These are phyloP conservation scores for Nemania sp. DNA, from an alignment of 2,329 filamentous ascomycete genomes.

Conservation along the genomic window DNA sequence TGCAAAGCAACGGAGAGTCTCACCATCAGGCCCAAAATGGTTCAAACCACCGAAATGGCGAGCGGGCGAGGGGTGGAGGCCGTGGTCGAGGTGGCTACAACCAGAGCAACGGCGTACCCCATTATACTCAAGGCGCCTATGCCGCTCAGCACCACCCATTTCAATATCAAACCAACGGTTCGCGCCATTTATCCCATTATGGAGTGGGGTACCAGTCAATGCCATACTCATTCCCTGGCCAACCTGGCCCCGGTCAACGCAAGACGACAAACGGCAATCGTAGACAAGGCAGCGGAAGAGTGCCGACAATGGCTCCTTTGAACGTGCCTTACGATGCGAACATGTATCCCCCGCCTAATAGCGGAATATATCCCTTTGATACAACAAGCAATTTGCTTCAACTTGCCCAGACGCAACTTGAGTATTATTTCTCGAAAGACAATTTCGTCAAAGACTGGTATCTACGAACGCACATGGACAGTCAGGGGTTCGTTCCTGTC, in stretches of 20 bases:
- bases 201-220: constrained; percentile 28
- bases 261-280: constrained; percentile 32
- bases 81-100: constrained; percentile 47
- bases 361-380: constrained; percentile 43
- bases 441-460: constrained; percentile 94
- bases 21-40: constrained; percentile 30
- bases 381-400: constrained; percentile 50
- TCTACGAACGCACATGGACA: constrained; percentile 89
- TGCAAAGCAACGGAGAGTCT: constrained; percentile 28
- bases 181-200: constrained; percentile 27
- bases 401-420: constrained; percentile 57
- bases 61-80: constrained; percentile 49
- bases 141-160: constrained; percentile 25
- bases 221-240: constrained; percentile 33
- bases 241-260: constrained; percentile 29
- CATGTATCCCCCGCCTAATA: constrained; percentile 60
- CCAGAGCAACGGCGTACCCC: constrained; percentile 31
- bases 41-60: constrained; percentile 40
- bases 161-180: constrained; percentile 24
- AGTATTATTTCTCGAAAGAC: constrained; percentile 97
- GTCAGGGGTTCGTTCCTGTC: constrained; percentile 86
- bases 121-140: constrained; percentile 32
- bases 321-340: constrained; percentile 60
- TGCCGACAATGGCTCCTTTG: constrained; percentile 46
- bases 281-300: constrained; percentile 29